Percentiles rank a stretch among this genome's conserved stretches.
These are phyloP conservation scores for Raffaelea ambrosiae DNA, from an alignment of 2,329 filamentous ascomycete genomes.

Conservation along the genomic window DNA sequence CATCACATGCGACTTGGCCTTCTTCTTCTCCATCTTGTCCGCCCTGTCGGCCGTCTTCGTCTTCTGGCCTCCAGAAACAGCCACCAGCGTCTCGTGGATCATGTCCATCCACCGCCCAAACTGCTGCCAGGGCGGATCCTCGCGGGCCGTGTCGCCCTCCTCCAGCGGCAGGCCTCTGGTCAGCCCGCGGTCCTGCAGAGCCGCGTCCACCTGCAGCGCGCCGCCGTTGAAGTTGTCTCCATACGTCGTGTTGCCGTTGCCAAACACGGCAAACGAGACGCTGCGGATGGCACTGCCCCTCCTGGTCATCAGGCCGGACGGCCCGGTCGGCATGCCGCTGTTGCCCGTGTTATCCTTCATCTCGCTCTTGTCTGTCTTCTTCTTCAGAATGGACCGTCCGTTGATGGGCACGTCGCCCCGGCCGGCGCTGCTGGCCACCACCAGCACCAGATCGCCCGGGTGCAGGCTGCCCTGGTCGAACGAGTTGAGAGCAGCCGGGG, in stretches of 20 bases:
- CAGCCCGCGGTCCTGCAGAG: not conserved
- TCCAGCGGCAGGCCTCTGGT: not conserved
- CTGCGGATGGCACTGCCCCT: not conserved
- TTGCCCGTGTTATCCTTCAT: no score
- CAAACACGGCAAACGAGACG: not conserved
- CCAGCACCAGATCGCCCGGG: not conserved
- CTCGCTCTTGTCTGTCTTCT: no score
- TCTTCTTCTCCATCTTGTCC: no score
- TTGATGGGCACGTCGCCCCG: conserved; percentile 3
- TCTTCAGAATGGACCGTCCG: not conserved
- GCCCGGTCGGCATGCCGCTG: not conserved
- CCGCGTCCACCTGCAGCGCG: not conserved
- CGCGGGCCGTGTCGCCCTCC: not conserved
- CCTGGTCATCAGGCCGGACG: not conserved
- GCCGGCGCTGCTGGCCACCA: conserved; percentile 2
- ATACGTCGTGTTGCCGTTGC: conserved; percentile 3
- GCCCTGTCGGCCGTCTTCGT: not conserved
- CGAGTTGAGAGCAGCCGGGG: not conserved
- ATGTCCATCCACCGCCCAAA: not conserved
- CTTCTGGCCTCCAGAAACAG: not conserved
- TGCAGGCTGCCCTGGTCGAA: not conserved
- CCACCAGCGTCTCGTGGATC: not conserved
- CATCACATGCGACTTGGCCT: no score
- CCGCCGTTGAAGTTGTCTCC: conserved; percentile 2
- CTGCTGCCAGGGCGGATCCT: conserved; percentile 1